phyloP scores from a whole-genome alignment of 257 asterid genomes.

The Nicotiana knightiana region DNA sequence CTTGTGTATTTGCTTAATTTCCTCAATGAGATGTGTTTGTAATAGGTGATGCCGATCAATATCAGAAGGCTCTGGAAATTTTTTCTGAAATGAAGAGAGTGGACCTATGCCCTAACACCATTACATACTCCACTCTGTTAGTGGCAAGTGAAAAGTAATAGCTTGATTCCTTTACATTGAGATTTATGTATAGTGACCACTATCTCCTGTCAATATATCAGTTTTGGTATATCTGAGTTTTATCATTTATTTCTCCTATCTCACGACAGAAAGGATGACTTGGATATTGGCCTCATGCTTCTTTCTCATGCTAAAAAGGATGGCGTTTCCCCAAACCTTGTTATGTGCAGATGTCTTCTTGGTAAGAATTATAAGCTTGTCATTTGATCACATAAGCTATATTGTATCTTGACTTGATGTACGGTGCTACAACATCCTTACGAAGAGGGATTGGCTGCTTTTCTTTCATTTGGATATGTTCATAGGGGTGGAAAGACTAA shows the following conservation, averaged over 20 bases:
- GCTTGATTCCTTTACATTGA: slow-evolving; percentile 13
- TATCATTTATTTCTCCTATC: slow-evolving; percentile 8
- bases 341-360: slow-evolving; percentile 82
- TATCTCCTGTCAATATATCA: not conserved
- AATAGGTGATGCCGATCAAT: slow-evolving; percentile 78
- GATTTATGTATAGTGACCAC: not conserved
- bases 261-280: slow-evolving; percentile 70
- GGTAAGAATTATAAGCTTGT: slow-evolving; percentile 42
- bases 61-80: slow-evolving; percentile 62
- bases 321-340: slow-evolving; percentile 73
- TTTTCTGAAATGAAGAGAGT: slow-evolving; percentile 69
- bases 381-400: not conserved
- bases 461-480: not conserved
- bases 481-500: not conserved
- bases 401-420: slow-evolving; percentile 1
- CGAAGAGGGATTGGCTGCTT: not conserved
- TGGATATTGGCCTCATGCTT: slow-evolving; percentile 73
- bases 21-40: slow-evolving; percentile 7
- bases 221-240: slow-evolving; percentile 6
- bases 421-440: not conserved
- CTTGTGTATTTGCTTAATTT: slow-evolving; percentile 1
- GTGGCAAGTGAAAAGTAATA: slow-evolving; percentile 94
- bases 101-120: slow-evolving; percentile 70
- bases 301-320: slow-evolving; percentile 87
- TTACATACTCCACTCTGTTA: slow-evolving; percentile 77